Evolutionary conservation across 805 yeast species (phyloP).

Genomic region (Candida caryicola): DNA sequence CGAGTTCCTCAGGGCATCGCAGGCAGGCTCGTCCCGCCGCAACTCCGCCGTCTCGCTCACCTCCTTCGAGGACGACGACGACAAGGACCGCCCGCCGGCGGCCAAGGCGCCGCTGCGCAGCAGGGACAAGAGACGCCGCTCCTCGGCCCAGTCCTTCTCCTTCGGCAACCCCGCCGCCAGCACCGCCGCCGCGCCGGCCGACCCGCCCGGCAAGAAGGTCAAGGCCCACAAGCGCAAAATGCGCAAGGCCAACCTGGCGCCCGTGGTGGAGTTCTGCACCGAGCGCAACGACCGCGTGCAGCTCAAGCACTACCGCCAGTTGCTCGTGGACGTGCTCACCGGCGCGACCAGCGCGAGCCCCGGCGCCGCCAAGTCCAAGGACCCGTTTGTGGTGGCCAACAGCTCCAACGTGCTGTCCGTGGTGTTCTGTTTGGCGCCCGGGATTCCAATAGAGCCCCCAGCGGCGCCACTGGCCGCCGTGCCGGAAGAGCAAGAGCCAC

Average conservation of each 20-base stretch:
- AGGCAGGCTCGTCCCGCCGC: conserved; percentile 11
- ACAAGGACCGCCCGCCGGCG: background rate
- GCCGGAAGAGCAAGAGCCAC: background rate
- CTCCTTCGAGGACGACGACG: conserved; percentile 19
- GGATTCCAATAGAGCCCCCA: conserved; percentile 32
- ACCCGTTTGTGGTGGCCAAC: conserved; percentile 51
- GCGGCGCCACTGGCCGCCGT: background rate
- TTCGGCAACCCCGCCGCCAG: background rate
- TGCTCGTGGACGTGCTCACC: conserved; percentile 15
- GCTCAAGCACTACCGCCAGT: conserved; percentile 16
- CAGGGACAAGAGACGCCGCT: conserved; percentile 35
- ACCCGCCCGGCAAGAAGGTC: conserved; percentile 15
- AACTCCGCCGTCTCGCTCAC: conserved; percentile 24
- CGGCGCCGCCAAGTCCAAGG: conserved; percentile 20
- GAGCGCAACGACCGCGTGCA: conserved; percentile 10
- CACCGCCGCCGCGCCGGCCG: conserved; percentile 3
- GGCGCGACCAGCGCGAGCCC: conserved; percentile 6
- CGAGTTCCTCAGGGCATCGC: conserved; percentile 11
- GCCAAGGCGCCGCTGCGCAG: background rate
- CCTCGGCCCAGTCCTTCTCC: conserved; percentile 29
- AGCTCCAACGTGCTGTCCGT: conserved; percentile 49
- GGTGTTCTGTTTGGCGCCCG: conserved; percentile 63
- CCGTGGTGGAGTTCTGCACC: conserved; percentile 14
- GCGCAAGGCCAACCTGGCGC: conserved; percentile 29
- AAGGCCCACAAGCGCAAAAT: conserved; percentile 30